Evolutionary conservation across 2,329 filamentous ascomycete species (phyloP).

Genomic region (Phoma sp.): DNA sequence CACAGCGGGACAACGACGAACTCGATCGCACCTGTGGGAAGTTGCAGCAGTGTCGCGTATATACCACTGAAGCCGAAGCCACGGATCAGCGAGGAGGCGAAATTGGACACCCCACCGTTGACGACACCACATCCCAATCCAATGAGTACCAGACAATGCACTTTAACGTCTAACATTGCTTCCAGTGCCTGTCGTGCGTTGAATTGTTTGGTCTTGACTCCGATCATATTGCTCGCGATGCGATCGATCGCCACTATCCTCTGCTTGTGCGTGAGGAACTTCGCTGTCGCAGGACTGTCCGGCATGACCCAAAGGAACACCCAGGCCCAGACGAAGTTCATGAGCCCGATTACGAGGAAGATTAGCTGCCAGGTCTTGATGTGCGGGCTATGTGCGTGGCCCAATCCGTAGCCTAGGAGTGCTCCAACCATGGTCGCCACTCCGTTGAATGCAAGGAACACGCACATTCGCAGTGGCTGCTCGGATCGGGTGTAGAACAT

Average conservation of each 20-base stretch:
- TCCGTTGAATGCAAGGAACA: conserved; percentile 51
- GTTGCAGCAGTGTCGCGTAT: conserved; percentile 51
- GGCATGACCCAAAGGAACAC: conserved; percentile 48
- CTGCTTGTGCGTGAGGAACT: conserved; percentile 48
- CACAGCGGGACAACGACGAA: conserved; percentile 48
- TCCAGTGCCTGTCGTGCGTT: conserved; percentile 48
- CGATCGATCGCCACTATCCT: conserved; percentile 50
- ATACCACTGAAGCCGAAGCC: conserved; percentile 52
- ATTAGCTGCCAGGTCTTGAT: conserved; percentile 47
- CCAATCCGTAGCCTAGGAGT: conserved; percentile 45
- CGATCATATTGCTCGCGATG: conserved; percentile 50
- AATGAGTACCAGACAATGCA: conserved; percentile 49
- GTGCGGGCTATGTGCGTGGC: conserved; percentile 32
- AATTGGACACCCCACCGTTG: conserved; percentile 60
- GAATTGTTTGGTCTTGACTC: conserved; percentile 51
- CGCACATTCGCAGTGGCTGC: conserved; percentile 53
- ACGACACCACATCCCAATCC: conserved; percentile 55
- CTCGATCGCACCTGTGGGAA: conserved; percentile 54
- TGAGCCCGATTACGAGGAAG: conserved; percentile 46
- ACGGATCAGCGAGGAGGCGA: conserved; percentile 54
- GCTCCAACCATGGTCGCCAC: conserved; percentile 48
- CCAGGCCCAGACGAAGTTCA: conserved; percentile 46
- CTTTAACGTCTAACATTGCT: conserved; percentile 49
- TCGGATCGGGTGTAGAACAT: conserved; percentile 47
- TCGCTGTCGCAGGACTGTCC: conserved; percentile 44